Conservation (phyloP, 2,329 filamentous ascomycete species). For the Colletotrichum lupini region DNA sequence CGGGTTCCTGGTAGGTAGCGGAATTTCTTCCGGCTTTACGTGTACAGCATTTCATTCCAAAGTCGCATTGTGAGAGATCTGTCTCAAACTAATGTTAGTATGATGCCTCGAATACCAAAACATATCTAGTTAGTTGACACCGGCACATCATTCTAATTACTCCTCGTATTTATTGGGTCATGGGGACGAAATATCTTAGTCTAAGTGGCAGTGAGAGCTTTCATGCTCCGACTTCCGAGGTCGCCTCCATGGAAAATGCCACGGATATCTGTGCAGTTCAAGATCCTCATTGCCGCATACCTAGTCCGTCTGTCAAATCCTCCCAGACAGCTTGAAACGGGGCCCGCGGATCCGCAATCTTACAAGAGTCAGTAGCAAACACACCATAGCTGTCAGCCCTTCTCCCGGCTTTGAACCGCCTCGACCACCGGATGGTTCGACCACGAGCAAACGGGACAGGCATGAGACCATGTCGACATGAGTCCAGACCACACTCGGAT, state of each 20-base stretch:
- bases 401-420: background rate
- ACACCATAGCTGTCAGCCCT: background rate
- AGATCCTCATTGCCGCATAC: background rate
- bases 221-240: background rate
- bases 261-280: background rate
- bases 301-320: background rate
- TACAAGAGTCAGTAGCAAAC: background rate
- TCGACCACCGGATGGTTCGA: background rate
- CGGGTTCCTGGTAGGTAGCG: background rate
- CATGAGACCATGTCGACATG: background rate
- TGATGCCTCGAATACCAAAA: too few relatives aligned
- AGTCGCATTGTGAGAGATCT: background rate
- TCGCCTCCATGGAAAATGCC: background rate
- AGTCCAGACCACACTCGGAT: background rate
- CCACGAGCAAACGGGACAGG: background rate
- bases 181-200: background rate
- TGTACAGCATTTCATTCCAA: background rate
- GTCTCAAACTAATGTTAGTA: background rate
- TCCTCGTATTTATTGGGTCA: too few relatives aligned
- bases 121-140: too few relatives aligned
- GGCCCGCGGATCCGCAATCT: background rate
- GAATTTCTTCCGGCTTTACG: background rate
- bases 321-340: background rate
- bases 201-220: too few relatives aligned
- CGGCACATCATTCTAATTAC: too few relatives aligned